Evolutionary conservation across 140 eudicot species (phyloP).

Genomic region (Bidens hawaiensis): DNA sequence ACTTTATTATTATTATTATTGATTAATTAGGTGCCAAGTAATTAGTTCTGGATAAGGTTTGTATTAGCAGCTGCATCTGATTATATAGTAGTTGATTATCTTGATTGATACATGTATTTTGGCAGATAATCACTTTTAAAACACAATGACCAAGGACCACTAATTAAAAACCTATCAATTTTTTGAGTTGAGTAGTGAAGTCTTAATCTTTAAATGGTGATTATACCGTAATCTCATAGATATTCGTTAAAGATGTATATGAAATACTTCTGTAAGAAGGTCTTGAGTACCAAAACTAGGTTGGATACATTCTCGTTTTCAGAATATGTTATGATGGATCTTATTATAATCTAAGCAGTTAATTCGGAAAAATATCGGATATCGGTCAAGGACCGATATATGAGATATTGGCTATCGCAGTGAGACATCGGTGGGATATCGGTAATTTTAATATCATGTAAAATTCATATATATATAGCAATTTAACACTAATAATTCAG

Average conservation of each 20-base stretch:
- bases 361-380: no score
- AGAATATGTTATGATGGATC: background rate
- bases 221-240: slow-evolving; percentile 7
- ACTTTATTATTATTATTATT: background rate
- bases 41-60: background rate
- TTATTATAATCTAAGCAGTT: no score
- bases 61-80: background rate
- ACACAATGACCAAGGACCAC: background rate
- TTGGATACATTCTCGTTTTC: background rate
- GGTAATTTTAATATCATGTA: no score
- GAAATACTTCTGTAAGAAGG: background rate
- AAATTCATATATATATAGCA: no score
- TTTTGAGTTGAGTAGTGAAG: background rate
- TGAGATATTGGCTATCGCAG: no score
- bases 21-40: background rate
- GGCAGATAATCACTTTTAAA: background rate
- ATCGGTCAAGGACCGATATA: no score
- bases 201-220: background rate
- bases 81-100: no score
- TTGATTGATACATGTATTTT: background rate
- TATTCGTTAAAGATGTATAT: background rate
- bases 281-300: background rate
- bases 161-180: background rate
- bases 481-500: no score
- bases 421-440: no score